These are phyloP conservation scores for Cantharellus cinnabarinus DNA, from an alignment of 768 basidiomycete genomes.

Conservation along the genomic window DNA sequence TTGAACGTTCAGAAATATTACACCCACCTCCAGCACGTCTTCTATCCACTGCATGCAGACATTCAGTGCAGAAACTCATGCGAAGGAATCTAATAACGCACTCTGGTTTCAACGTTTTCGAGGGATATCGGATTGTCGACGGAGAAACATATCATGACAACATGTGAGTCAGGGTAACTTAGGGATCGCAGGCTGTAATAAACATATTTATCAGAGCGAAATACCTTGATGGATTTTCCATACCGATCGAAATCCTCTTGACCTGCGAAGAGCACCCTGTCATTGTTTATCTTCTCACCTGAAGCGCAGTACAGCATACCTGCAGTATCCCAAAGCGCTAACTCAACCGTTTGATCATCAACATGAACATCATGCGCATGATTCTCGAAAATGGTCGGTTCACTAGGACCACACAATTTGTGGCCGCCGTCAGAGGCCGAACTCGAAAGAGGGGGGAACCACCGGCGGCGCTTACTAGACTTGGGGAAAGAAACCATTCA, in stretches of 20 bases:
- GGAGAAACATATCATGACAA: constrained; percentile 92
- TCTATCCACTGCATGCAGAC: constrained; percentile 59
- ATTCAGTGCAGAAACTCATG: not conserved
- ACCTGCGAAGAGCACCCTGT: constrained; percentile 25
- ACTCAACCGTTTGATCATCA: constrained; percentile 72
- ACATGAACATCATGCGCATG: constrained; percentile 79
- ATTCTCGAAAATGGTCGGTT: constrained; percentile 94
- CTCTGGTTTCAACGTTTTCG: constrained; percentile 91
- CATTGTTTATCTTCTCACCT: not conserved
- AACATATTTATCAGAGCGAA: not conserved
- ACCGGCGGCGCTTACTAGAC: constrained; percentile 43
- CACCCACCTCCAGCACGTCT: constrained; percentile 33
- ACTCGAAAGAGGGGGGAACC: not conserved
- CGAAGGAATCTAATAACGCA: constrained; percentile 14
- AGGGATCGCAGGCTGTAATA: constrained; percentile 43
- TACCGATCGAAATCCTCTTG: constrained; percentile 85
- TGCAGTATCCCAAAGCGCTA: constrained; percentile 95
- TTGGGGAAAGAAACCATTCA: constrained; percentile 82
- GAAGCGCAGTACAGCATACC: constrained; percentile 25
- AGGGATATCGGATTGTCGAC: constrained; percentile 90
- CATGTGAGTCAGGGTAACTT: constrained; percentile 93
- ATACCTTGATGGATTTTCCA: not conserved
- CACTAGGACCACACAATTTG: constrained; percentile 23
- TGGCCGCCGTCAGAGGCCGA: too few species aligned
- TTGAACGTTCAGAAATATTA: not conserved